phyloP scores from a whole-genome alignment of 371 early-diverging fungal genomes.

The Lichtheimia hyalospora region DNA sequence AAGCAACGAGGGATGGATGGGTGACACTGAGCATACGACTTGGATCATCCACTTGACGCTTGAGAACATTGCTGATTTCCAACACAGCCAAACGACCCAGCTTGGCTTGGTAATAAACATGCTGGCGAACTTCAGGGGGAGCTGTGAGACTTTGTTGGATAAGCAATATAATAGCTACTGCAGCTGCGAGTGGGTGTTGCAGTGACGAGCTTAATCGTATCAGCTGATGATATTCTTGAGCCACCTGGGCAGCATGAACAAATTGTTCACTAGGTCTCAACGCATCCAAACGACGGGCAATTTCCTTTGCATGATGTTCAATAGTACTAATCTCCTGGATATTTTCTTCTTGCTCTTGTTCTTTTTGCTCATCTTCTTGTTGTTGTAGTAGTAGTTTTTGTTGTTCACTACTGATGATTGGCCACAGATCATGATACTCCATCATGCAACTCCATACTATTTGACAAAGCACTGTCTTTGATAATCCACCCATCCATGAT shows the following conservation, averaged over 20 bases:
- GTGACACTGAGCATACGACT: slow-evolving; percentile 6
- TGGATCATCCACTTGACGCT: slow-evolving; percentile 15
- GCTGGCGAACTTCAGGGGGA: slow-evolving; percentile 38
- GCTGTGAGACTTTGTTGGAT: slow-evolving; percentile 30
- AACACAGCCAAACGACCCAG: slow-evolving; percentile 35
- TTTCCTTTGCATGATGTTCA: slow-evolving; percentile 16
- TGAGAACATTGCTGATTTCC: slow-evolving; percentile 33
- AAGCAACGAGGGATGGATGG: background rate
- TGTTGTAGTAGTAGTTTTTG: background rate
- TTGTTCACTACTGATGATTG: background rate
- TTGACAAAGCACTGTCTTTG: slow-evolving; percentile 31
- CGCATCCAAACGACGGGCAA: slow-evolving; percentile 28
- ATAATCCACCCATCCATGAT: slow-evolving; percentile 26
- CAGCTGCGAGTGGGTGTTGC: slow-evolving; percentile 17
- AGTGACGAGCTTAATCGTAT: slow-evolving; percentile 18
- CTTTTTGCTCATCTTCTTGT: background rate
- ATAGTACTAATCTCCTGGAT: slow-evolving; percentile 14
- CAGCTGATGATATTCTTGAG: slow-evolving; percentile 21
- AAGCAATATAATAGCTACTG: slow-evolving; percentile 26
- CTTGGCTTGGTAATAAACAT: slow-evolving; percentile 37
- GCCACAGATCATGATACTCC: slow-evolving; percentile 9
- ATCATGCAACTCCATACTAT: slow-evolving; percentile 24
- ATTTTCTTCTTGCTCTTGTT: background rate
- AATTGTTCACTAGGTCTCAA: slow-evolving; percentile 37
- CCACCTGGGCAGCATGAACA: slow-evolving; percentile 24